Evolutionary conservation across 2,329 filamentous ascomycete genomes (phyloP).

Genomic region (Cercospora zeina): DNA sequence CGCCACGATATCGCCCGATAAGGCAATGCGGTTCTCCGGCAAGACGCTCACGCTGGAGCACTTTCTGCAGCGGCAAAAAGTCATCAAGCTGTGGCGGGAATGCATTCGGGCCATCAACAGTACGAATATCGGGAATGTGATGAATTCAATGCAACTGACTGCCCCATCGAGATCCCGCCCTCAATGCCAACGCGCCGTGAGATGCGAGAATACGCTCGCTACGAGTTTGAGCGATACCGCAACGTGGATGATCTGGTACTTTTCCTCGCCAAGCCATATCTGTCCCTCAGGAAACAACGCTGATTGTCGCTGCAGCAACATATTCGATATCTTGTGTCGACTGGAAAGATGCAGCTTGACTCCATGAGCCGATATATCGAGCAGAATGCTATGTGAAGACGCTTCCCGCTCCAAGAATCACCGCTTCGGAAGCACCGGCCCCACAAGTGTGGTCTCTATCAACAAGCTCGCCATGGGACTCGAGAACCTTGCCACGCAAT

Average conservation of each 20-base stretch:
- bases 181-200: slow-evolving; percentile 43
- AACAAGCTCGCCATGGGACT: neutral
- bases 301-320: slow-evolving; percentile 41
- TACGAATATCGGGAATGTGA: slow-evolving; percentile 14
- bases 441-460: neutral
- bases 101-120: slow-evolving; percentile 49
- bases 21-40: slow-evolving; percentile 37
- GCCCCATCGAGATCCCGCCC: slow-evolving; percentile 39
- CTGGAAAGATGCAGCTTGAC: slow-evolving; percentile 54
- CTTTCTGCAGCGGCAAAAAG: slow-evolving; percentile 54
- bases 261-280: slow-evolving; percentile 6
- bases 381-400: slow-evolving; percentile 25
- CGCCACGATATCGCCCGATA: slow-evolving; percentile 38
- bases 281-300: neutral
- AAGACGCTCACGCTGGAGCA: slow-evolving; percentile 43
- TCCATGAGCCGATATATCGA: slow-evolving; percentile 49
- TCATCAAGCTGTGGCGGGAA: slow-evolving; percentile 50
- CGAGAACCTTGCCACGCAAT: neutral
- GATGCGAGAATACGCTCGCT: slow-evolving; percentile 51
- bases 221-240: slow-evolving; percentile 52
- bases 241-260: slow-evolving; percentile 51
- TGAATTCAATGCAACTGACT: neutral
- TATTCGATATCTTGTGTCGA: slow-evolving; percentile 53
- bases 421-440: slow-evolving; percentile 1
- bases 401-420: neutral